Evolutionary conservation across 106 monocot species (phyloP).

Genomic region (Xerophyta viscosa): DNA sequence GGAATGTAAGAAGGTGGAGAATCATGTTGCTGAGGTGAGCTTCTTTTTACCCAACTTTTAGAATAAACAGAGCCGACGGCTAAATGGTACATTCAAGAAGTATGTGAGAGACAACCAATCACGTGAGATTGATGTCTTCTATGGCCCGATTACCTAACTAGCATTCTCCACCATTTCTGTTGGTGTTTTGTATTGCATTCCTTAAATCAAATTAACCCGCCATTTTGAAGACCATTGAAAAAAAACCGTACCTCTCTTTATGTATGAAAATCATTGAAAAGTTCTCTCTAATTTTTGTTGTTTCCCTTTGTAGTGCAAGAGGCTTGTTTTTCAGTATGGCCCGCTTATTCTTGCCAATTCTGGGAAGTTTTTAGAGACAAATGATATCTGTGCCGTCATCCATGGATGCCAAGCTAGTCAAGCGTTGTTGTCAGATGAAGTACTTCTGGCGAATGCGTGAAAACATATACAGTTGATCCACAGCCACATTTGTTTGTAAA

Average conservation of each 20-base stretch:
- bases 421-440: not conserved
- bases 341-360: conserved; percentile 48
- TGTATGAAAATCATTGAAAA: too few species aligned
- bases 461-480: not conserved
- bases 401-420: conserved; percentile 32
- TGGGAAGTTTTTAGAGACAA: conserved; percentile 62
- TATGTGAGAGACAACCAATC: too few species aligned
- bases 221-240: too few species aligned
- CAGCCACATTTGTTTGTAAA: not conserved
- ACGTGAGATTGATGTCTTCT: too few species aligned
- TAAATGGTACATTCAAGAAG: too few species aligned
- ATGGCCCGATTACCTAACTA: too few species aligned
- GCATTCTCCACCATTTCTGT: too few species aligned
- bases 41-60: not conserved
- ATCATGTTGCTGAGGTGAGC: conserved; percentile 27
- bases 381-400: conserved; percentile 38
- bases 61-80: too few species aligned
- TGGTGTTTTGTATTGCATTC: too few species aligned
- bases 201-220: too few species aligned
- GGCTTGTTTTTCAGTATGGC: conserved; percentile 49
- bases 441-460: conserved; percentile 1
- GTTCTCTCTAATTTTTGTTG: not conserved
- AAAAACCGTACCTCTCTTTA: too few species aligned
- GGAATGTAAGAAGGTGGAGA: conserved; percentile 32
- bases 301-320: conserved; percentile 50